phyloP scores from a whole-genome alignment of 495 filamentous ascomycete genomes.

The Penicillium simplicissimum region DNA sequence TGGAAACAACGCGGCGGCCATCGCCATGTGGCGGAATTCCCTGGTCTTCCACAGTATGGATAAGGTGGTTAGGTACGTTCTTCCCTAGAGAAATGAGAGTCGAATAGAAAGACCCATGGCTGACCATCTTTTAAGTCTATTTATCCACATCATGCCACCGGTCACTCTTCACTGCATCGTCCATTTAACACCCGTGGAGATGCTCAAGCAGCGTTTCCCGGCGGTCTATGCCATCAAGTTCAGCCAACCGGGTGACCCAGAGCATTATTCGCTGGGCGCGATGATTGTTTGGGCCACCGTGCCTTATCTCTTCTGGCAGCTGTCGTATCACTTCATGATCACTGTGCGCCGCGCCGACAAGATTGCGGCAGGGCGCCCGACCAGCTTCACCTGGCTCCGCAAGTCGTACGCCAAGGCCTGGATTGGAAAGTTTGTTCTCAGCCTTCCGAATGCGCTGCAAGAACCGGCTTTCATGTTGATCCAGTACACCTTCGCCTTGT shows the following conservation, averaged over 20 bases:
- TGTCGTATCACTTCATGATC: slow-evolving; percentile 89
- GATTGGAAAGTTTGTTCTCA: slow-evolving; percentile 83
- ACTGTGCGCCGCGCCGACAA: slow-evolving; percentile 88
- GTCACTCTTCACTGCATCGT: slow-evolving; percentile 89
- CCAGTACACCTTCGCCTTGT: slow-evolving; percentile 84
- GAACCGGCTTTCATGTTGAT: slow-evolving; percentile 94
- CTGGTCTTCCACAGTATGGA: slow-evolving; percentile 97
- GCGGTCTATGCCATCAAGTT: slow-evolving; percentile 81
- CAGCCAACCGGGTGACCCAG: slow-evolving; percentile 65
- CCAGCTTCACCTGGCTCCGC: slow-evolving; percentile 96
- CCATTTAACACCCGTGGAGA: slow-evolving; percentile 68
- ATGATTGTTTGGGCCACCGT: slow-evolving; percentile 95
- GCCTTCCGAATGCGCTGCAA: slow-evolving; percentile 72
- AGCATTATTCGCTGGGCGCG: slow-evolving; percentile 74
- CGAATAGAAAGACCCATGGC: slow-evolving; percentile 2
- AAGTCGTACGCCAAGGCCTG: slow-evolving; percentile 82
- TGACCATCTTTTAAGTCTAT: slow-evolving; percentile 58
- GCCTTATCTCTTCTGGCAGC: slow-evolving; percentile 90
- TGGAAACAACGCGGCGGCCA: slow-evolving; percentile 95
- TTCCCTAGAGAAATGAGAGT: not conserved
- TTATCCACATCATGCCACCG: slow-evolving; percentile 99
- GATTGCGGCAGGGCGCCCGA: slow-evolving; percentile 93
- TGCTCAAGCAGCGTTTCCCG: slow-evolving; percentile 74
- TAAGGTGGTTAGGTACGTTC: slow-evolving; percentile 75
- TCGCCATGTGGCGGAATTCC: slow-evolving; percentile 99